Evolutionary conservation across 1,284 basidiomycete genomes (phyloP).

Genomic region (Clitocybe nebularis): DNA sequence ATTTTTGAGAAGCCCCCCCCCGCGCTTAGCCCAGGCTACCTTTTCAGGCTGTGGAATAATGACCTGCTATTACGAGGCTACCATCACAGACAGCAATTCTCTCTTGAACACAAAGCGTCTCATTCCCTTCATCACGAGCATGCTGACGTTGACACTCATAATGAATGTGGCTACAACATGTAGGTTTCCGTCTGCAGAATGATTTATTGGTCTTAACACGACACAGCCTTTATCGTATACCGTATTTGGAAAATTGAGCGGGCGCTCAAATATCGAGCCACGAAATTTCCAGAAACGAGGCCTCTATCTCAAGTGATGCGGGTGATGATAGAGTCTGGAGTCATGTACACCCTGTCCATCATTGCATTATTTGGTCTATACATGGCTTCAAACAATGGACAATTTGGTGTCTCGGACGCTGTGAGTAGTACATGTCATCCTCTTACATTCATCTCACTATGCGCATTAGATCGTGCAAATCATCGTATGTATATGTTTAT

Average conservation of each 20-base stretch:
- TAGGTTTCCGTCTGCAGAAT: slow-evolving; percentile 17
- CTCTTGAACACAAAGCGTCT: slow-evolving; percentile 25
- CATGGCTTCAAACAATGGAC: slow-evolving; percentile 31
- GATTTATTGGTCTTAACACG: background rate
- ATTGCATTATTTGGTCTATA: slow-evolving; percentile 31
- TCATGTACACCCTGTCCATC: slow-evolving; percentile 33
- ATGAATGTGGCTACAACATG: slow-evolving; percentile 34
- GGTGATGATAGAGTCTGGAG: slow-evolving; percentile 34
- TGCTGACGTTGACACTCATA: slow-evolving; percentile 32
- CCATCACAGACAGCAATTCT: slow-evolving; percentile 16
- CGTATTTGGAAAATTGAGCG: slow-evolving; percentile 30
- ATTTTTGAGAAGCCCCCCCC: background rate
- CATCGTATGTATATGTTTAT: slow-evolving; percentile 20
- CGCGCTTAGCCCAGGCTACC: background rate
- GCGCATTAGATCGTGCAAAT: slow-evolving; percentile 30
- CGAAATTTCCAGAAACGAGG: slow-evolving; percentile 13
- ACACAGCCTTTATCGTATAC: slow-evolving; percentile 31
- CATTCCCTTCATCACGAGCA: slow-evolving; percentile 33
- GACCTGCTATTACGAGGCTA: slow-evolving; percentile 29
- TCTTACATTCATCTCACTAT: background rate
- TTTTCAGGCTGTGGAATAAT: slow-evolving; percentile 26
- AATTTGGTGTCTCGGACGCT: slow-evolving; percentile 32
- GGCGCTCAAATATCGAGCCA: slow-evolving; percentile 18
- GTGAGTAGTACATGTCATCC: slow-evolving; percentile 18
- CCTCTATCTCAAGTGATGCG: slow-evolving; percentile 28